Evolutionary conservation across 345 rosid genomes (phyloP).

Genomic region (Xanthoceras sorbifolium): DNA sequence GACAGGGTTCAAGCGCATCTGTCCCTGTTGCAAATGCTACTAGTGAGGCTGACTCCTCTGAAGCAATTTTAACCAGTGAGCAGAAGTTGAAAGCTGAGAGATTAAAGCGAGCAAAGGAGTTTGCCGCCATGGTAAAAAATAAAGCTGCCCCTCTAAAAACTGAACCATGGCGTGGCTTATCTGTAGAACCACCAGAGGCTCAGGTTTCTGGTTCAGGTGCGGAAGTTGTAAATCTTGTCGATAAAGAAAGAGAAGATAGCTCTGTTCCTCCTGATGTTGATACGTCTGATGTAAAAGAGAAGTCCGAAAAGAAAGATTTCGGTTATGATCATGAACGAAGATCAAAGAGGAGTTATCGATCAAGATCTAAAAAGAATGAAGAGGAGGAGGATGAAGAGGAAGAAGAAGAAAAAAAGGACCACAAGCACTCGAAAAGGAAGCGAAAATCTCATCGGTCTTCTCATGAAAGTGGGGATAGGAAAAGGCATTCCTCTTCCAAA

Average conservation of each 20-base stretch:
- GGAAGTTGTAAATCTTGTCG: slow-evolving; percentile 22
- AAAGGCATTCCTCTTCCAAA: slow-evolving; percentile 53
- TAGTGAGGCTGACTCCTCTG: slow-evolving; percentile 71
- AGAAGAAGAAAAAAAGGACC: slow-evolving; percentile 42
- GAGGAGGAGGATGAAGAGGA: slow-evolving; percentile 44
- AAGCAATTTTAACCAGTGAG: slow-evolving; percentile 63
- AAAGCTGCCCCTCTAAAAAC: slow-evolving; percentile 54
- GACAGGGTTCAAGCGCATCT: slow-evolving; percentile 31
- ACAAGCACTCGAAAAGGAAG: slow-evolving; percentile 50
- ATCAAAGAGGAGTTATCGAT: slow-evolving; percentile 75
- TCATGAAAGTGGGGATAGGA: slow-evolving; percentile 42
- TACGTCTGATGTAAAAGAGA: slow-evolving; percentile 29
- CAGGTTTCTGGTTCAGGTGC: slow-evolving; percentile 48
- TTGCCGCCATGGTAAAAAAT: slow-evolving; percentile 74
- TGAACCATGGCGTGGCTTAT: slow-evolving; percentile 45
- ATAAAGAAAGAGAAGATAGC: slow-evolving; percentile 57
- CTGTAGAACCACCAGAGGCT: slow-evolving; percentile 57
- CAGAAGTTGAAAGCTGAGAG: slow-evolving; percentile 92
- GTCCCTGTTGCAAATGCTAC: slow-evolving; percentile 48
- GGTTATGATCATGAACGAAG: slow-evolving; percentile 56
- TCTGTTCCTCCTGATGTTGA: slow-evolving; percentile 40
- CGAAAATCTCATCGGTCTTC: slow-evolving; percentile 45
- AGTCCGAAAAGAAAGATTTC: slow-evolving; percentile 38
- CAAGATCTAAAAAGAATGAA: slow-evolving; percentile 46
- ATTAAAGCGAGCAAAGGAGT: slow-evolving; percentile 92